These are phyloP conservation scores for Penicillium argentinense DNA, from an alignment of 495 filamentous ascomycete species.

Conservation along the genomic window DNA sequence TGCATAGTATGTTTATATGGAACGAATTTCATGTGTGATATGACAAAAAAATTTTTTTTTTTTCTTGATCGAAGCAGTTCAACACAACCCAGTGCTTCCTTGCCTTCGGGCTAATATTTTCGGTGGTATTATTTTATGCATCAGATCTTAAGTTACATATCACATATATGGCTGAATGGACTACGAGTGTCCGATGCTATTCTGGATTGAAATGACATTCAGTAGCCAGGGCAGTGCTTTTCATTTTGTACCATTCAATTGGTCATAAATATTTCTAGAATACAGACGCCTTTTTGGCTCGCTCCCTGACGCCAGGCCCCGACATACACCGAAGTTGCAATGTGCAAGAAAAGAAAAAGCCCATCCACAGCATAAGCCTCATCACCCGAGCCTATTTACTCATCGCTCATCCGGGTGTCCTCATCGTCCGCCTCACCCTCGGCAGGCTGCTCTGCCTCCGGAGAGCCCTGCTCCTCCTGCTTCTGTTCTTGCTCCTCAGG, in stretches of 20 bases:
- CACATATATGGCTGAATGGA: too few species aligned
- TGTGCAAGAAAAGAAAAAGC: conserved; percentile 15
- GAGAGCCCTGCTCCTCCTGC: too few species aligned
- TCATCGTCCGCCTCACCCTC: conserved; percentile 18
- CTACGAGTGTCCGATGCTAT: too few species aligned
- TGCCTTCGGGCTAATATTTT: background rate
- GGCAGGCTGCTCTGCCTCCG: conserved; percentile 16
- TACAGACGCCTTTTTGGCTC: conserved; percentile 15
- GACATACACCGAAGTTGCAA: conserved; percentile 10
- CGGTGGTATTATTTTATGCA: too few species aligned
- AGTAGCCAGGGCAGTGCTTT: background rate
- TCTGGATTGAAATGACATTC: background rate
- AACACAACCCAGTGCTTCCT: too few species aligned
- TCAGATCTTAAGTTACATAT: too few species aligned
- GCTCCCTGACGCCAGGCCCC: conserved; percentile 17
- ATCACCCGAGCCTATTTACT: conserved; percentile 4
- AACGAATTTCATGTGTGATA: too few species aligned
- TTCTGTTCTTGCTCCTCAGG: conserved; percentile 22
- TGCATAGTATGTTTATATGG: background rate
- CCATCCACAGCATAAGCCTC: background rate
- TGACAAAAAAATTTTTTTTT: too few species aligned
- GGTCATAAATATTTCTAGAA: conserved; percentile 1
- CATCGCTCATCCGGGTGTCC: conserved; percentile 26
- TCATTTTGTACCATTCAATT: background rate
- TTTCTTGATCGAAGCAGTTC: too few species aligned